Evolutionary conservation across 1,139 yeast species (phyloP).

Genomic region (Debaryomyces psychrophilus): DNA sequence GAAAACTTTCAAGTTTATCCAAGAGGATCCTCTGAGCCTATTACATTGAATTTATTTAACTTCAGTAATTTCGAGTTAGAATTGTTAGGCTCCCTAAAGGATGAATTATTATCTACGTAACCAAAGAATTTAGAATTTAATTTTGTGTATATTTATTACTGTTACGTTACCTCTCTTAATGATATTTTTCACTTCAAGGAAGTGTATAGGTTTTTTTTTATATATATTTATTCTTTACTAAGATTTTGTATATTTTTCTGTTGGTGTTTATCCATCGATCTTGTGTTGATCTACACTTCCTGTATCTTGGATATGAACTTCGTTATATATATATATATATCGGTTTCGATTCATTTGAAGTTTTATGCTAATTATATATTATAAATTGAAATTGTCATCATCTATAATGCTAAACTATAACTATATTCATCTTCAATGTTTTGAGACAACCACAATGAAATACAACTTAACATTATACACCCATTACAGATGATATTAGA

Average conservation of each 20-base stretch:
- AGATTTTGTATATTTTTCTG: not conserved
- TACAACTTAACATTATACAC: slow-evolving; percentile 83
- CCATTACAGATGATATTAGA: slow-evolving; percentile 83
- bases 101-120: slow-evolving; percentile 29
- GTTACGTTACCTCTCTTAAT: slow-evolving; percentile 6
- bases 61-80: slow-evolving; percentile 58
- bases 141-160: slow-evolving; percentile 4
- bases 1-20: slow-evolving; percentile 63
- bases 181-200: slow-evolving; percentile 1
- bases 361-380: slow-evolving; percentile 4
- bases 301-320: not conserved
- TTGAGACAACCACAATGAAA: slow-evolving; percentile 88
- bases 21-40: slow-evolving; percentile 48
- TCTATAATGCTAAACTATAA: slow-evolving; percentile 79
- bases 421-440: slow-evolving; percentile 95
- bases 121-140: not conserved
- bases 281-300: slow-evolving; percentile 6
- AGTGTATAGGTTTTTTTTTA: not conserved
- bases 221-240: not conserved
- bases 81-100: slow-evolving; percentile 48
- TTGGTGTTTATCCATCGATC: slow-evolving; percentile 2
- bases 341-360: slow-evolving; percentile 1
- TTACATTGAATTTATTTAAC: slow-evolving; percentile 51
- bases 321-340: slow-evolving; percentile 1
- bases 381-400: slow-evolving; percentile 8